Percentiles rank a stretch among this genome's conserved stretches.
These are phyloP conservation scores for Arthroderma uncinatum DNA, from an alignment of 2,329 filamentous ascomycete genomes.

Conservation along the genomic window DNA sequence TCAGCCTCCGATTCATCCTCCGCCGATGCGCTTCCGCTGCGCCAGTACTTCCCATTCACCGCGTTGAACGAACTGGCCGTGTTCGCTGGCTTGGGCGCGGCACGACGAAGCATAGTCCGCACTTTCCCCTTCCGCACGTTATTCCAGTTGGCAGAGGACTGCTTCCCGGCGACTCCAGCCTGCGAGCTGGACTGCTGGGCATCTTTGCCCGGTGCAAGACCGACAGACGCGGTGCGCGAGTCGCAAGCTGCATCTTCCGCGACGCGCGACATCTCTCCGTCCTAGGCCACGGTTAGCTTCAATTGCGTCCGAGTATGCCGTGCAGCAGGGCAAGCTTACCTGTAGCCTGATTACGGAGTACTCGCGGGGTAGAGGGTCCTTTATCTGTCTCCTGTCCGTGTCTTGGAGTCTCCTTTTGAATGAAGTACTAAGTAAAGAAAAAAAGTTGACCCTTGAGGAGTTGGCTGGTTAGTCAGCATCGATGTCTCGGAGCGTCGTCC, in stretches of 20 bases:
- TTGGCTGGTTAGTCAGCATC: background rate
- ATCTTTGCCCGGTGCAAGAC: conserved; percentile 27
- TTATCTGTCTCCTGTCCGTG: background rate
- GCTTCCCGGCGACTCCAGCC: conserved; percentile 29
- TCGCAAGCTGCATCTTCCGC: conserved; percentile 26
- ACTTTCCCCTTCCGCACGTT: conserved; percentile 32
- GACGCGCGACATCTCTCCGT: conserved; percentile 11
- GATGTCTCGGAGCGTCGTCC: too few relatives aligned
- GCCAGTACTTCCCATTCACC: conserved; percentile 30
- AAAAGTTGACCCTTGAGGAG: background rate
- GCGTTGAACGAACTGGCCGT: conserved; percentile 19
- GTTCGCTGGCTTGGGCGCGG: conserved; percentile 7
- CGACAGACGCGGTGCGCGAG: conserved; percentile 38
- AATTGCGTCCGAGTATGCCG: background rate
- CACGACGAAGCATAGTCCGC: conserved; percentile 32
- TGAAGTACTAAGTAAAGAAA: background rate
- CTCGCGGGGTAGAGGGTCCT: background rate
- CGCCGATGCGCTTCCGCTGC: conserved; percentile 23
- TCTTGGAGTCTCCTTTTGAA: too few relatives aligned
- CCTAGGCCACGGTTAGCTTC: background rate
- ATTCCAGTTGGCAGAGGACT: conserved; percentile 34
- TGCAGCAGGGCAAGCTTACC: background rate
- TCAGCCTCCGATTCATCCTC: background rate
- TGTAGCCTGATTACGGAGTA: background rate
- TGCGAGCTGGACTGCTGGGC: conserved; percentile 19